These are phyloP conservation scores for Raphanus hybrid DNA, from an alignment of 441 rosid species.

Conservation along the genomic window DNA sequence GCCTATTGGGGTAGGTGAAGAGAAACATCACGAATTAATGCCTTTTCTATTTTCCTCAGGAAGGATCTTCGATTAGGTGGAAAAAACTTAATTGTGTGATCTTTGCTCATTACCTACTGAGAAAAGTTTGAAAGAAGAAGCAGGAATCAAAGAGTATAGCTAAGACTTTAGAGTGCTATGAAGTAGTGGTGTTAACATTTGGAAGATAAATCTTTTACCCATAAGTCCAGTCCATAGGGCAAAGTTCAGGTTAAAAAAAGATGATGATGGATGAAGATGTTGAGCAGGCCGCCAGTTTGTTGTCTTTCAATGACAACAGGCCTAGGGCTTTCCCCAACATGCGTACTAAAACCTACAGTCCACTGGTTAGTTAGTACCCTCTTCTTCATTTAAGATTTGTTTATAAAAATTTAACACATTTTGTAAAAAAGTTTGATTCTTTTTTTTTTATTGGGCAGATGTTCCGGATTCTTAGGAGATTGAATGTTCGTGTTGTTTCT, in stretches of 20 bases:
- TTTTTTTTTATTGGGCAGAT: slow-evolving; percentile 54
- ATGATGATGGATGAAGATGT: slow-evolving; percentile 90
- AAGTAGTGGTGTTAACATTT: slow-evolving; percentile 37
- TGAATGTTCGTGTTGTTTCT: slow-evolving; percentile 82
- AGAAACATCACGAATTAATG: neutral
- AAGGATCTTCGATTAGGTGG: slow-evolving; percentile 24
- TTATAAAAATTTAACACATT: neutral
- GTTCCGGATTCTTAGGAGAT: slow-evolving; percentile 77
- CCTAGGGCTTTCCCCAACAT: slow-evolving; percentile 90
- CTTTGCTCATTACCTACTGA: slow-evolving; percentile 2
- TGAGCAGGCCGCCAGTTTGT: slow-evolving; percentile 80
- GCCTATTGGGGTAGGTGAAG: neutral
- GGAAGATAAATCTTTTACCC: slow-evolving; percentile 14
- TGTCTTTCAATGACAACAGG: slow-evolving; percentile 77
- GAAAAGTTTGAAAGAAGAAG: slow-evolving; percentile 29
- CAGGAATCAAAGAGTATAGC: slow-evolving; percentile 29
- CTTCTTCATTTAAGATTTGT: neutral
- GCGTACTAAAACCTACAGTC: slow-evolving; percentile 83
- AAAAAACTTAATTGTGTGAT: neutral
- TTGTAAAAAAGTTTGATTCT: neutral
- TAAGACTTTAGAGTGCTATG: slow-evolving; percentile 20
- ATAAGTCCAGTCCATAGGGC: too few relatives aligned
- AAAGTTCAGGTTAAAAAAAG: slow-evolving; percentile 3
- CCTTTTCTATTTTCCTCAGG: slow-evolving; percentile 3
- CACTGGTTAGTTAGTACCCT: slow-evolving; percentile 52